These are phyloP conservation scores for Oryza brachyantha DNA, from an alignment of 176 grass and related monocot species.

Conservation along the genomic window DNA sequence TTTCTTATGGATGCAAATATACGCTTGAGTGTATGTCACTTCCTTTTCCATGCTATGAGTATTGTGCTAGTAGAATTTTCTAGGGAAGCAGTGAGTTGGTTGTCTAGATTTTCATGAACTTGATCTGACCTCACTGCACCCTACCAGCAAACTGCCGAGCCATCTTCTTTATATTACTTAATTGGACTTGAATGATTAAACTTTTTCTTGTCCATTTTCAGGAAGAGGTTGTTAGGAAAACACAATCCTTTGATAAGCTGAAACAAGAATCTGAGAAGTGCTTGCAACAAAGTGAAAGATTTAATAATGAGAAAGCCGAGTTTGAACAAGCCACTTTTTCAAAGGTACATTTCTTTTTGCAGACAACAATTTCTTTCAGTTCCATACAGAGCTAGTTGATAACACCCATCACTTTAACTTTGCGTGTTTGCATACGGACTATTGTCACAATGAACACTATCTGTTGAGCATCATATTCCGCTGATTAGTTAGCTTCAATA, in stretches of 20 bases:
- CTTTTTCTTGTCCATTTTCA: slow-evolving; percentile 19
- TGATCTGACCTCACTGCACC: background rate
- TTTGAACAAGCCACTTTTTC: slow-evolving; percentile 75
- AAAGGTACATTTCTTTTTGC: slow-evolving; percentile 45
- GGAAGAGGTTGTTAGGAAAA: slow-evolving; percentile 91
- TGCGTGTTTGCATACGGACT: slow-evolving; percentile 1
- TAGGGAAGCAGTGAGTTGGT: background rate
- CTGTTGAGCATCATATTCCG: background rate
- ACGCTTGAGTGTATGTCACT: slow-evolving; percentile 71
- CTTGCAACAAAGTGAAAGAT: slow-evolving; percentile 78
- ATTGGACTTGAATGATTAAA: background rate
- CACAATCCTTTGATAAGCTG: slow-evolving; percentile 64
- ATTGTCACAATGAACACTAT: background rate
- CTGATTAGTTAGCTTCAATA: background rate
- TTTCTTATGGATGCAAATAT: slow-evolving; percentile 98
- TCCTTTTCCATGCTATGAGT: background rate
- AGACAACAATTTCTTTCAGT: background rate
- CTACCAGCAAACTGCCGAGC: background rate
- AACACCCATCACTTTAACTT: background rate
- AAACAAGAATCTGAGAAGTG: slow-evolving; percentile 88
- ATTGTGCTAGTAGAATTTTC: background rate
- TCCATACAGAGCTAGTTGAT: background rate
- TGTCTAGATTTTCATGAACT: background rate
- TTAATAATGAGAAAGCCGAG: slow-evolving; percentile 63
- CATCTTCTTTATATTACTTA: background rate